Percentiles rank a stretch among this genome's conserved stretches.
Evolutionary conservation across 805 yeast genomes (phyloP).

Genomic region (Kazachstania kunashirensis): DNA sequence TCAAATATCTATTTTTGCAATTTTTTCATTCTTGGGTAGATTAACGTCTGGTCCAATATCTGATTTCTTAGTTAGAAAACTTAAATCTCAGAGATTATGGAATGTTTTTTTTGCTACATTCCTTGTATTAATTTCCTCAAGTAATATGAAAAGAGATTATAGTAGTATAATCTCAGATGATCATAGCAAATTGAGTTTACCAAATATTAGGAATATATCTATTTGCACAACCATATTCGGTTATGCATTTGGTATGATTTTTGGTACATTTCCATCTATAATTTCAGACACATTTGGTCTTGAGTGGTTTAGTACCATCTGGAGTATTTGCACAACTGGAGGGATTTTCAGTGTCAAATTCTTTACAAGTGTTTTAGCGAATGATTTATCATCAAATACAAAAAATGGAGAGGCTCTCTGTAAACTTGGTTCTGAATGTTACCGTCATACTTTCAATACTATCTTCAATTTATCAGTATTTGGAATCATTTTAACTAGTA

Average conservation of each 20-base stretch:
- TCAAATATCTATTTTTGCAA: constrained; percentile 59
- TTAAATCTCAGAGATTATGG: constrained; percentile 56
- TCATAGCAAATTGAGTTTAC: too few species aligned
- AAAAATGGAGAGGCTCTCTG: constrained; percentile 36
- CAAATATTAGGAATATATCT: constrained; percentile 35
- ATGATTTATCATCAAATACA: constrained; percentile 39
- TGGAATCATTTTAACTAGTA: neutral
- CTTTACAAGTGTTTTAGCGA: constrained; percentile 48
- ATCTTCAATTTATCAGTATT: constrained; percentile 20
- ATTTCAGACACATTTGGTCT: constrained; percentile 68
- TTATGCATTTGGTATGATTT: constrained; percentile 55
- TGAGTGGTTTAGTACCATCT: constrained; percentile 55
- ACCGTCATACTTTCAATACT: constrained; percentile 34
- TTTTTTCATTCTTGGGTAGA: constrained; percentile 58
- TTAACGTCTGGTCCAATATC: constrained; percentile 55
- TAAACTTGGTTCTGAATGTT: constrained; percentile 38
- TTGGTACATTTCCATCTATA: constrained; percentile 71
- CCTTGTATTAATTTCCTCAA: constrained; percentile 27
- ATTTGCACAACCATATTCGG: constrained; percentile 51
- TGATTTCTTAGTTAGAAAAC: constrained; percentile 45
- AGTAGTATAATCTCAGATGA: too few species aligned
- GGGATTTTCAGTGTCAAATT: constrained; percentile 47
- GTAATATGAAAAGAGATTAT: too few species aligned
- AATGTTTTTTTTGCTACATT: constrained; percentile 38
- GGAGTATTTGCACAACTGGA: constrained; percentile 71